Evolutionary conservation across 202 grass and related monocot genomes (phyloP).

Genomic region (Cymbopogon flexuosus): DNA sequence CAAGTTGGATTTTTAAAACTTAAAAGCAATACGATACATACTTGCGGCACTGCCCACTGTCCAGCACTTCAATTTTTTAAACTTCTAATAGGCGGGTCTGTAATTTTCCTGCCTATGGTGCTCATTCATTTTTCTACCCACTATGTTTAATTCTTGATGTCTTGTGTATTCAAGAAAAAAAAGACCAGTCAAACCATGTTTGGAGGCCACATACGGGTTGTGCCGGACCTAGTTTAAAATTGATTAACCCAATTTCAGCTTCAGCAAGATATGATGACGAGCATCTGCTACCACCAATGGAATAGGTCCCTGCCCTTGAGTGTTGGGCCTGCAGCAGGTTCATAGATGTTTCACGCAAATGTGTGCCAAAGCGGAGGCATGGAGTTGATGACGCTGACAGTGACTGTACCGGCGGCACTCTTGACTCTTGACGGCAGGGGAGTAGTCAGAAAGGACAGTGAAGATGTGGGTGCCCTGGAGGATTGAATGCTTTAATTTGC

Average conservation of each 20-base stretch:
- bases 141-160: background rate
- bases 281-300: background rate
- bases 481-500: background rate
- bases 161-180: background rate
- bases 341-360: background rate
- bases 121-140: background rate
- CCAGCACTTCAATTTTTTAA: background rate
- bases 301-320: background rate
- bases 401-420: background rate
- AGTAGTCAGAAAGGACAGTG: background rate
- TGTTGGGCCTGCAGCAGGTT: background rate
- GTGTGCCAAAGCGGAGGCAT: background rate
- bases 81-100: background rate
- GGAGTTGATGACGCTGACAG: background rate
- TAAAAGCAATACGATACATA: background rate
- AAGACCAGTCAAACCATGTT: background rate
- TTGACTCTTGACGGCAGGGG: background rate
- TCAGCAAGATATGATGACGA: background rate
- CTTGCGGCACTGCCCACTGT: background rate
- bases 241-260: background rate
- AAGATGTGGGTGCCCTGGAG: background rate
- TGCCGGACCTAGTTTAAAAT: background rate
- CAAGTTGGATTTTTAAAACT: constrained; percentile 6
- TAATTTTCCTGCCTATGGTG: background rate
- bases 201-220: background rate